phyloP scores from a whole-genome alignment of 2,329 filamentous ascomycete genomes.

The Ceratocystis harringtonii region DNA sequence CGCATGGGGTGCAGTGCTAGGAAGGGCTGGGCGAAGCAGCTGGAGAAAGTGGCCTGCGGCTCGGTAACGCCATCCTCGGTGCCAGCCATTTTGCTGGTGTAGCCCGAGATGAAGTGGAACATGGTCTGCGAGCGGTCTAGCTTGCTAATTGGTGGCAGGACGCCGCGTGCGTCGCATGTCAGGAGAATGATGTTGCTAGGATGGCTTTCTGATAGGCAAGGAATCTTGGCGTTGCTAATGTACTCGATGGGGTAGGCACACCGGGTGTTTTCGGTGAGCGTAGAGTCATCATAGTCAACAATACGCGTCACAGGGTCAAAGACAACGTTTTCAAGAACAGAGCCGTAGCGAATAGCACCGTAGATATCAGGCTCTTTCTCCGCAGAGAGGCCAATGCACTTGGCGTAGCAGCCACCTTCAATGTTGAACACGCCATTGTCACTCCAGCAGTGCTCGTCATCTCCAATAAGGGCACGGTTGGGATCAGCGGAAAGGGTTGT shows the following conservation, averaged over 20 bases:
- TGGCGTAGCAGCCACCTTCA: slow-evolving; percentile 97
- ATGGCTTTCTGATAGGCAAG: slow-evolving; percentile 74
- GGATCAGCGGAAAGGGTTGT: slow-evolving; percentile 94
- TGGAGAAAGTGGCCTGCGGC: slow-evolving; percentile 96
- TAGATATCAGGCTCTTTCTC: slow-evolving; percentile 99
- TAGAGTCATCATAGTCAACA: slow-evolving; percentile 91
- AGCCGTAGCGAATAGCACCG: slow-evolving; percentile 89
- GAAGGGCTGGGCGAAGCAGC: slow-evolving; percentile 99
- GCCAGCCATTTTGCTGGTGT: slow-evolving; percentile 99
- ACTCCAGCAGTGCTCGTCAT: slow-evolving; percentile 99
- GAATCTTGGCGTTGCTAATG: slow-evolving; percentile 97
- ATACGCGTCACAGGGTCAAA: slow-evolving; percentile 80
- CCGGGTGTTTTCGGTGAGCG: slow-evolving; percentile 94
- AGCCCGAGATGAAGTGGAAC: slow-evolving; percentile 99
- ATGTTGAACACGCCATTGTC: slow-evolving; percentile 98
- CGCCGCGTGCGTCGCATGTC: slow-evolving; percentile 93
- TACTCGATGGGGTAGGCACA: slow-evolving; percentile 98
- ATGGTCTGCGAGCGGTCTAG: slow-evolving; percentile 89
- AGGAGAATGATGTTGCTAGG: slow-evolving; percentile 96
- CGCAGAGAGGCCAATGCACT: slow-evolving; percentile 89
- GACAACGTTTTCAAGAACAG: slow-evolving; percentile 95
- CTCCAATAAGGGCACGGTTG: slow-evolving; percentile 89
- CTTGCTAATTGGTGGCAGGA: slow-evolving; percentile 95
- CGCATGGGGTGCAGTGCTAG: slow-evolving; percentile 97
- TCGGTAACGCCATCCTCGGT: slow-evolving; percentile 95